phyloP scores from a whole-genome alignment of 176 grass and related monocot genomes.

The Hsuehochloa calcarea region DNA sequence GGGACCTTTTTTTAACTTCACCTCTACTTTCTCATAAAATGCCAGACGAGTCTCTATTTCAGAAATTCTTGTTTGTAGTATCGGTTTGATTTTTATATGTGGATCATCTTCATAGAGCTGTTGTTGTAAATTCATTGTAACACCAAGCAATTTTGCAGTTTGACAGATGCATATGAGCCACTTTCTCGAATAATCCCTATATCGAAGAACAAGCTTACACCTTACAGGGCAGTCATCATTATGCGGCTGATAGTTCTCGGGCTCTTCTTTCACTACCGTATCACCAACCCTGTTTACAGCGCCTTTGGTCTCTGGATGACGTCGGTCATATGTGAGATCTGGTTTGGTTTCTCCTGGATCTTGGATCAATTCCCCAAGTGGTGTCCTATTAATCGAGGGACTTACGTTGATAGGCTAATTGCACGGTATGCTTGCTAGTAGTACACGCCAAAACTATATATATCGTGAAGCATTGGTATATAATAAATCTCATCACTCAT shows the following conservation, averaged over 20 bases:
- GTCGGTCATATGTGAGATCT: constrained; percentile 95
- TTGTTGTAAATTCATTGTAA: constrained; percentile 18
- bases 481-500: constrained; percentile 17
- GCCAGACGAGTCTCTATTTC: neutral
- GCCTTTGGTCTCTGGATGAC: constrained; percentile 93
- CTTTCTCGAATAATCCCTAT: constrained; percentile 84
- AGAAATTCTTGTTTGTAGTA: neutral
- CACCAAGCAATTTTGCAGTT: constrained; percentile 46
- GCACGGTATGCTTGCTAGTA: constrained; percentile 61
- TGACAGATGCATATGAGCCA: constrained; percentile 75
- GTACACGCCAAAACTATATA: constrained; percentile 24
- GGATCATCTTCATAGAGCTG: neutral
- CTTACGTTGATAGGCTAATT: constrained; percentile 83
- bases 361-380: constrained; percentile 99
- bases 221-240: constrained; percentile 94
- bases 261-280: constrained; percentile 98
- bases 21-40: constrained; percentile 6
- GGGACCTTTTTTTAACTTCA: neutral
- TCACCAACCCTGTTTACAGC: constrained; percentile 90
- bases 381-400: constrained; percentile 87
- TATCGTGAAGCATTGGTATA: neutral
- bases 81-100: neutral
- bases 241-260: constrained; percentile 87
- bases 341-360: constrained; percentile 99
- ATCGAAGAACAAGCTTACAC: constrained; percentile 96